Evolutionary conservation across 2,329 filamentous ascomycete genomes (phyloP), one percentile per base, ranked within the genome.

Genomic region (Clonostachys solani): DNA sequence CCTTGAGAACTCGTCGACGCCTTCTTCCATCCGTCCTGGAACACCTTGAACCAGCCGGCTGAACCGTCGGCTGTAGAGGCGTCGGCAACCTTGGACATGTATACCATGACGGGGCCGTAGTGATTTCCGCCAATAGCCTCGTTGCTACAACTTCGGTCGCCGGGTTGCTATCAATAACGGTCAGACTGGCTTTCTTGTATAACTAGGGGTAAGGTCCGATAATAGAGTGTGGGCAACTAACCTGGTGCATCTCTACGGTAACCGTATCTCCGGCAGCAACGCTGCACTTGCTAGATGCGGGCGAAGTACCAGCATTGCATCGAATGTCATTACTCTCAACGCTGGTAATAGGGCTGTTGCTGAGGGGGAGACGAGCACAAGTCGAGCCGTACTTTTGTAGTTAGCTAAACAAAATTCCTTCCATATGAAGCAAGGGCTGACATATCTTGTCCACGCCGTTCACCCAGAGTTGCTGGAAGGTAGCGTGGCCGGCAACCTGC

Each of bases 201-300:
- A 45, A 44, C 10, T 15, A 36, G 6, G 15, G 16, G 23, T 6
- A 44, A 46, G 50, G 49, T 19, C 17, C 42, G 16, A 23, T 33
- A 23, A 23, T 23, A 23, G 2, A 23, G 23, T 23, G 23, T 29
- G 23, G 23, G 7, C 6, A 29, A 29, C 53, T 8, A 50, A 67
- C 65, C 56, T 74, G 71, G 62, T 82, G 78, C 74, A 82, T 81
- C 61, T 81, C 78, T 8, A 80, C 67, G 0, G 77, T 79, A 13
- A 81, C 69, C 1, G 65, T 74, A 5, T 64, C 62, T 4, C 77
- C 75, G 4, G 74, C 73, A 33, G 62, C 60, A 33, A 77, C 73
- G 17, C 64, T 56, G 56, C 75, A 79, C 53, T 75, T 73, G 13
- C 61, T 63, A 2, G 62, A 49, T 5, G 68, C 63, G 13, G 61